These are phyloP conservation scores for Gossypium stocksii DNA, from an alignment of 345 rosid species.

Conservation along the genomic window DNA sequence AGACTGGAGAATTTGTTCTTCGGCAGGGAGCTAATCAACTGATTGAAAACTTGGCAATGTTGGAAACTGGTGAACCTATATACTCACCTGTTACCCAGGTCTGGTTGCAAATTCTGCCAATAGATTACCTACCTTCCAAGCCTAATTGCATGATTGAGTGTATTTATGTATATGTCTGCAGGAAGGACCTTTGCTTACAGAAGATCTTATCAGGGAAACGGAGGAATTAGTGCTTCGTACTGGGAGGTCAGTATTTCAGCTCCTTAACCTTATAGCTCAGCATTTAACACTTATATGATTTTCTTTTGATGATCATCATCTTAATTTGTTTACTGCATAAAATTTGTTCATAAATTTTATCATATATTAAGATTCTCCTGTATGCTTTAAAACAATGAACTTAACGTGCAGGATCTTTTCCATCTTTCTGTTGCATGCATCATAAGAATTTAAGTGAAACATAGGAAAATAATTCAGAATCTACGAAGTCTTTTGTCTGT, in stretches of 20 bases:
- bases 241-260: slow-evolving; percentile 59
- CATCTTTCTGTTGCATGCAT: neutral
- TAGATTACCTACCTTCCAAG: slow-evolving; percentile 10
- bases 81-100: slow-evolving; percentile 88
- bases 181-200: slow-evolving; percentile 94
- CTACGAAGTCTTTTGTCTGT: neutral
- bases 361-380: neutral
- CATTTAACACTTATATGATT: neutral
- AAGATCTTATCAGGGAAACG: slow-evolving; percentile 90
- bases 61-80: slow-evolving; percentile 90
- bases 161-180: slow-evolving; percentile 23
- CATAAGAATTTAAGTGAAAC: neutral
- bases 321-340: neutral
- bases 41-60: slow-evolving; percentile 60
- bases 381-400: neutral
- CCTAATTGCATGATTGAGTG: slow-evolving; percentile 7
- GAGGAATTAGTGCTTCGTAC: slow-evolving; percentile 95
- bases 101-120: slow-evolving; percentile 22
- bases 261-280: neutral
- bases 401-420: neutral
- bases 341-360: neutral
- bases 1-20: slow-evolving; percentile 64
- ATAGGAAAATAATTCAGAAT: too few relatives aligned
- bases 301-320: neutral
- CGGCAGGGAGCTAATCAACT: slow-evolving; percentile 60